Conservation (phyloP, 2,329 filamentous ascomycete species). For the Penicillium sp. region DNA sequence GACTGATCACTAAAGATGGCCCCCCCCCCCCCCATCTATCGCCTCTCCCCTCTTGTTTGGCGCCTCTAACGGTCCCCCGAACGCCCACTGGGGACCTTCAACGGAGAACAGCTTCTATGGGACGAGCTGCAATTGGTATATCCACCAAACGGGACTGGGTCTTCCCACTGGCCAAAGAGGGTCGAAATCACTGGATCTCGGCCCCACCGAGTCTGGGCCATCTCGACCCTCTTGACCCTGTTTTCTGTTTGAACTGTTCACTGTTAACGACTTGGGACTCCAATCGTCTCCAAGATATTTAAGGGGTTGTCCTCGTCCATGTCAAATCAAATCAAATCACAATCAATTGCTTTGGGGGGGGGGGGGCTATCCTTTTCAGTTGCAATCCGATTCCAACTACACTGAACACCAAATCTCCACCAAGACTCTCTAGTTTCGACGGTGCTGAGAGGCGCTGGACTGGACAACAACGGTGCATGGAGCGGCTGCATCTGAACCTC, state of each 20-base stretch:
- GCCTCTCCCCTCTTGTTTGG: background rate
- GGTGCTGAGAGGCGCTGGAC: background rate
- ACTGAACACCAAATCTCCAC: background rate
- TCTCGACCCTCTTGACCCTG: background rate
- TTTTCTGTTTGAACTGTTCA: no score
- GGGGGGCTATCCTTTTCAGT: no score
- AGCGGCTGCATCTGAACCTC: background rate
- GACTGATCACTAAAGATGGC: background rate
- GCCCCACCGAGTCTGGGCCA: slow-evolving; percentile 1
- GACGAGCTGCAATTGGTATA: background rate
- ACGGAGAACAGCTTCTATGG: background rate
- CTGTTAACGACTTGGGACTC: no score
- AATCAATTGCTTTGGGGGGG: no score
- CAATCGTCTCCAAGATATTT: no score
- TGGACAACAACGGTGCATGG: background rate
- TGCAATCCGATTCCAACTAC: no score
- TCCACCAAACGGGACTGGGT: background rate
- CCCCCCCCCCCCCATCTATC: no score
- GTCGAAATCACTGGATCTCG: background rate
- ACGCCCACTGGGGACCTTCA: slow-evolving; percentile 1
- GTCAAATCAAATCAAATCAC: background rate
- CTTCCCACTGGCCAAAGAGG: background rate
- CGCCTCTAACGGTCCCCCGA: background rate
- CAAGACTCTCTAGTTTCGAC: background rate
- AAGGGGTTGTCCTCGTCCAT: background rate